A percentile compares a stretch with the other conserved stretches of the same genome.
These are phyloP conservation scores for Calocera viscosa DNA, from an alignment of 768 basidiomycete genomes.

Conservation along the genomic window DNA sequence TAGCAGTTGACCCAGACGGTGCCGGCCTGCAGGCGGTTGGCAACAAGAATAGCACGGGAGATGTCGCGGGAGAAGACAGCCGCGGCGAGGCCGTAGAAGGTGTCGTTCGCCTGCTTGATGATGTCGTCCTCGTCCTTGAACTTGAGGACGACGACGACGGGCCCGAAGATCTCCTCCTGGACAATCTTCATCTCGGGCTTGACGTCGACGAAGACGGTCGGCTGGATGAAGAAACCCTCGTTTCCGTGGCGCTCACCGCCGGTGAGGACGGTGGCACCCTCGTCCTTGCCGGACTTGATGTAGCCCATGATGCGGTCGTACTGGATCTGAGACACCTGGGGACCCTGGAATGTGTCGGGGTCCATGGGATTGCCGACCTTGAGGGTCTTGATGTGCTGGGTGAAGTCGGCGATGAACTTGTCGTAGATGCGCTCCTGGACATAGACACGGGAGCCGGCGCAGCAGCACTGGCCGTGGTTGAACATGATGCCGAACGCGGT, in stretches of 20 bases:
- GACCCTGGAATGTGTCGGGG: constrained; percentile 52
- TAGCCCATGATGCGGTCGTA: constrained; percentile 65
- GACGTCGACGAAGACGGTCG: constrained; percentile 61
- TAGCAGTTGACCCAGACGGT: constrained; percentile 50
- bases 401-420: constrained; percentile 51
- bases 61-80: constrained; percentile 76
- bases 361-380: constrained; percentile 64
- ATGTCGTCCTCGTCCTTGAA: constrained; percentile 48
- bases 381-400: constrained; percentile 36
- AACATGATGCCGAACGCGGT: constrained; percentile 61
- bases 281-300: constrained; percentile 59
- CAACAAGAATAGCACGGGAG: constrained; percentile 56
- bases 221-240: constrained; percentile 60
- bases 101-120: constrained; percentile 59
- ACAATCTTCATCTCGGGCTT: constrained; percentile 63
- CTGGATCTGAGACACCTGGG: constrained; percentile 64
- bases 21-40: constrained; percentile 67
- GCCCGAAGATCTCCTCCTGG: constrained; percentile 65
- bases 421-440: constrained; percentile 74
- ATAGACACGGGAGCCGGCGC: constrained; percentile 69
- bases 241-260: constrained; percentile 52
- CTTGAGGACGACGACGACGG: constrained; percentile 62
- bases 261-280: constrained; percentile 52
- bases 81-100: constrained; percentile 72
- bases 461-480: constrained; percentile 69